Conservation (phyloP, 108 stramenopile species). For the Stephanodiscus triporus region DNA sequence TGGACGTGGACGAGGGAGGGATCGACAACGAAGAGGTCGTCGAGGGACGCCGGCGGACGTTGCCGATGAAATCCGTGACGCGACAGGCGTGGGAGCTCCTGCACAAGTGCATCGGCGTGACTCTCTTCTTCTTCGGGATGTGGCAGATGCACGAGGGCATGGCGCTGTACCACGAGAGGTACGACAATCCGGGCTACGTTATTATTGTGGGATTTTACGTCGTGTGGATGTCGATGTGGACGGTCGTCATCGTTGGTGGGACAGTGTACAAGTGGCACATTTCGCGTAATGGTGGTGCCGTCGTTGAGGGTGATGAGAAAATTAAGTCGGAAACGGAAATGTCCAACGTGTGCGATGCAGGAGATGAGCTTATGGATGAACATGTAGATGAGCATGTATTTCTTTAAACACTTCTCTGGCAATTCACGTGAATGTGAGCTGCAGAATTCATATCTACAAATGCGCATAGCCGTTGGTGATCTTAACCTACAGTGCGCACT, state of each 20-base stretch:
- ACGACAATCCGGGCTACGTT: conserved; percentile 1
- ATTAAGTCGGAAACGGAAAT: too few relatives aligned
- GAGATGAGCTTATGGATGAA: too few relatives aligned
- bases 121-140: conserved; percentile 33
- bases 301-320: too few relatives aligned
- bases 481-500: too few relatives aligned
- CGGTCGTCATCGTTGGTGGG: conserved; percentile 25
- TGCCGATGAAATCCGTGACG: conserved; percentile 11
- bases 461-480: too few relatives aligned
- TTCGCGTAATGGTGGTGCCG: neutral
- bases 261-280: conserved; percentile 32
- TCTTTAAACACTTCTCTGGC: too few relatives aligned
- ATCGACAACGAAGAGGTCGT: neutral
- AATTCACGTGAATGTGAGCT: too few relatives aligned
- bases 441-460: too few relatives aligned
- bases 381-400: too few relatives aligned
- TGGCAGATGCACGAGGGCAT: conserved; percentile 45
- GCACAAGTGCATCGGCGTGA: conserved; percentile 32
- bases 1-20: neutral
- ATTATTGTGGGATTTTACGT: conserved; percentile 15
- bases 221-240: conserved; percentile 29
- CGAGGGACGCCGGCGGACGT: neutral
- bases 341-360: too few relatives aligned
- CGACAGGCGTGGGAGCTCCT: conserved; percentile 36
- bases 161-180: conserved; percentile 28